These are phyloP conservation scores for Penicillium sp. DNA, from an alignment of 2,329 filamentous ascomycete species.

Conservation along the genomic window DNA sequence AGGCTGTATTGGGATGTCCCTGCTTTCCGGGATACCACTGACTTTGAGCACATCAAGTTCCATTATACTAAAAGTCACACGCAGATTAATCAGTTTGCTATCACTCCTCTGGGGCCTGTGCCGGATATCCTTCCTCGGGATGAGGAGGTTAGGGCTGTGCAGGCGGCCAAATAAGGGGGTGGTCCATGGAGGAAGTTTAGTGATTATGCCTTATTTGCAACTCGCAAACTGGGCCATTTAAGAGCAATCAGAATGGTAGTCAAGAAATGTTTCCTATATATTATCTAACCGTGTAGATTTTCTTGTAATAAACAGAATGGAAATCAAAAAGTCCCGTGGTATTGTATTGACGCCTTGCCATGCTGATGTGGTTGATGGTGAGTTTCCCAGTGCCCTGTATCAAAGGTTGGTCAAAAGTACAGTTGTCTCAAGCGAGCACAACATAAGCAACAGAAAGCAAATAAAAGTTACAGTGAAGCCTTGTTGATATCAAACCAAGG, in stretches of 20 bases:
- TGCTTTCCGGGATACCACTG: slow-evolving; percentile 78
- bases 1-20: slow-evolving; percentile 79
- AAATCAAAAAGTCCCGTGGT: slow-evolving; percentile 23
- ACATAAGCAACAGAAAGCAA: slow-evolving; percentile 1
- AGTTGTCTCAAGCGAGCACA: slow-evolving; percentile 9
- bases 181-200: not conserved
- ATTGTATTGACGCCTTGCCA: slow-evolving; percentile 35
- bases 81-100: slow-evolving; percentile 65
- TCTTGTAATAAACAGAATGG: slow-evolving; percentile 17
- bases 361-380: slow-evolving; percentile 28
- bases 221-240: not conserved
- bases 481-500: slow-evolving; percentile 3
- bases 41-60: slow-evolving; percentile 94
- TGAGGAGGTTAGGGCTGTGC: slow-evolving; percentile 64
- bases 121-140: slow-evolving; percentile 77
- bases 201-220: not conserved
- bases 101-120: slow-evolving; percentile 81
- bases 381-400: slow-evolving; percentile 12
- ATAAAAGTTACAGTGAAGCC: slow-evolving; percentile 5
- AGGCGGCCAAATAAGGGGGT: slow-evolving; percentile 12
- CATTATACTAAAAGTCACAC: slow-evolving; percentile 67
- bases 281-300: not conserved
- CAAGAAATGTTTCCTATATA: not conserved
- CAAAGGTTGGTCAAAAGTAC: slow-evolving; percentile 9
- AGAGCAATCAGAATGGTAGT: not conserved